A percentile compares a stretch with the other conserved stretches of the same genome.
Evolutionary conservation across 1,139 yeast species (phyloP).

Genomic region (Geotrichum candidum): DNA sequence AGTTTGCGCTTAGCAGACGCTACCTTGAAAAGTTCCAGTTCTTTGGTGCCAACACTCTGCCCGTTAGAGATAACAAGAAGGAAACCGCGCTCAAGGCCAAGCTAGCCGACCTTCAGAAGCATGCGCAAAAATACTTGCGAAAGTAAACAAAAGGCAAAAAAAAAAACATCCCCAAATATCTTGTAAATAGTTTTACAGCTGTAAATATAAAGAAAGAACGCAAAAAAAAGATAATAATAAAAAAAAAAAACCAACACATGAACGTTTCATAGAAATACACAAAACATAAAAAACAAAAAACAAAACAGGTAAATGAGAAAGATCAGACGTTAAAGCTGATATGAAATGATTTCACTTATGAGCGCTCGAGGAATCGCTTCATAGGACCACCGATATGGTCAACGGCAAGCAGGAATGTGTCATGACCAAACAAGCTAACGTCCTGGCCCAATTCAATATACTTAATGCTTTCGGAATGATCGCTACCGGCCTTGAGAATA

Average conservation of each 20-base stretch:
- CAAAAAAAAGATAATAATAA: not conserved
- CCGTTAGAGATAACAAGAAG: constrained; percentile 29
- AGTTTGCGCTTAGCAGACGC: constrained; percentile 76
- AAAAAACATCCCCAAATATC: not conserved
- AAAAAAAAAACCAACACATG: not conserved
- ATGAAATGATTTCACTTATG: not conserved
- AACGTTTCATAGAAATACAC: not conserved
- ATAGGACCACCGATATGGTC: constrained; percentile 79
- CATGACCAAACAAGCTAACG: constrained; percentile 80
- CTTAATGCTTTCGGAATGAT: constrained; percentile 23
- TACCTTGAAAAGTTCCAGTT: constrained; percentile 82
- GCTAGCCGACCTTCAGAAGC: constrained; percentile 27
- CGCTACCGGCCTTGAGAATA: constrained; percentile 41
- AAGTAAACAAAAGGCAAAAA: not conserved
- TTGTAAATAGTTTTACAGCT: not conserved
- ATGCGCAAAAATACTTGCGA: constrained; percentile 25
- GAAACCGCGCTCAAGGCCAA: constrained; percentile 28
- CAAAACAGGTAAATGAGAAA: not conserved
- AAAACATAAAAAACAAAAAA: not conserved
- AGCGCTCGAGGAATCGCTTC: constrained; percentile 48
- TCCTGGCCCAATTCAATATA: constrained; percentile 73
- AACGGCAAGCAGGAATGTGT: constrained; percentile 74
- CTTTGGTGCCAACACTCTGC: constrained; percentile 52
- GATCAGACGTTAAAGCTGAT: no score
- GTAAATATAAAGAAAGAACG: not conserved